phyloP scores from a whole-genome alignment of 805 yeast species.

The Suhomyces sp. region DNA sequence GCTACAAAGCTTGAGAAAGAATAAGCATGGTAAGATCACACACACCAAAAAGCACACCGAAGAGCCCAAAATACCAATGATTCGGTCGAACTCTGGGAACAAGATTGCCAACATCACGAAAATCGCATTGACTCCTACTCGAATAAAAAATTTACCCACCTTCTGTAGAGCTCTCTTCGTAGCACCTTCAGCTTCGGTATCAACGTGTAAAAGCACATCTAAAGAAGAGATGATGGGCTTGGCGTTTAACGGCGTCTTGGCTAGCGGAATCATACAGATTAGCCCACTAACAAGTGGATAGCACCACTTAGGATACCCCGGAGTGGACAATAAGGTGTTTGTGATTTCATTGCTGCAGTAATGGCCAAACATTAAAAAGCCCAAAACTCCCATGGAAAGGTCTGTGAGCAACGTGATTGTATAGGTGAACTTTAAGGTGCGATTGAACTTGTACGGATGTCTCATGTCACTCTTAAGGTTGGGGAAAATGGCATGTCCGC shows the following conservation, averaged over 20 bases:
- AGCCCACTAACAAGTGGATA: conserved; percentile 26
- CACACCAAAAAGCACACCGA: conserved; percentile 43
- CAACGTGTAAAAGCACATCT: conserved; percentile 25
- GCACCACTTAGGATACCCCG: conserved; percentile 65
- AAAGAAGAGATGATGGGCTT: conserved; percentile 39
- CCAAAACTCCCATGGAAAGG: conserved; percentile 57
- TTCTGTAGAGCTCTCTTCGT: not conserved
- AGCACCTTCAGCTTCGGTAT: not conserved
- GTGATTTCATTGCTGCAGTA: conserved; percentile 70
- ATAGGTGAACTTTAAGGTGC: conserved; percentile 55
- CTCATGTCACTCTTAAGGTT: conserved; percentile 73
- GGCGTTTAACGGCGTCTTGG: conserved; percentile 38
- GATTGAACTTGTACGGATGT: conserved; percentile 58
- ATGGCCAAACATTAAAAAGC: conserved; percentile 79
- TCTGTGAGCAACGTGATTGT: conserved; percentile 58
- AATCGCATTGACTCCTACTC: conserved; percentile 23
- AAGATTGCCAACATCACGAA: conserved; percentile 24
- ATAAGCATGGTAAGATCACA: conserved; percentile 37
- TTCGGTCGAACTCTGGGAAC: conserved; percentile 38
- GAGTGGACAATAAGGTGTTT: conserved; percentile 62
- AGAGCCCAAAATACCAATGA: conserved; percentile 41
- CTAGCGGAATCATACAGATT: conserved; percentile 40
- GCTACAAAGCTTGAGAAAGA: conserved; percentile 28
- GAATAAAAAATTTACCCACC: conserved; percentile 9
- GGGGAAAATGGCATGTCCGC: conserved; percentile 83